Evolutionary conservation across 192 early-diverging fungal species (phyloP), one percentile per base, ranked within the genome.

Genomic region (Spinellus fusiger): DNA sequence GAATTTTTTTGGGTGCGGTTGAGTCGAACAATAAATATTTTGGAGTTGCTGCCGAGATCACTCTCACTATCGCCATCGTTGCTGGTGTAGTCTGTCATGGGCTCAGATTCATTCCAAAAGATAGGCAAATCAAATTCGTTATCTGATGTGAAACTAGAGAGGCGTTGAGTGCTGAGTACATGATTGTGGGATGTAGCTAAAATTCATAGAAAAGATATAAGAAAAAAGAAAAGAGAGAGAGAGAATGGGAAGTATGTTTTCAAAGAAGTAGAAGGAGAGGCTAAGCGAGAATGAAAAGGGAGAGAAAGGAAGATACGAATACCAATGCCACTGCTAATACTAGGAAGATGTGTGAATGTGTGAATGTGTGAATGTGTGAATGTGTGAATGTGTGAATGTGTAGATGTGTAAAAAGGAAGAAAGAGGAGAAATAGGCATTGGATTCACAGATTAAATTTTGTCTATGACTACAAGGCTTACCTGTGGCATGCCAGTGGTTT

Each of bases 61-160:
- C 59, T 61, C 9, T 31, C 28, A 18, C 28, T 61, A 15, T 44
- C 40, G 13, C 20, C 34, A 52, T n/a, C n/a, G n/a, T 34, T 50
- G 4, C 33, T 29, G 6, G 25, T 26, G 32, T 60, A 27, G 26
- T 60, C 47, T 31, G 28, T 61, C 1, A 51, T 29, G 18, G 49
- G 49, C 23, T 49, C 10, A 4, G 59, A 50, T 51, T 35, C 59
- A 52, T 61, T 61, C 22, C 59, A 33, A 35, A 32, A 61, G n/a
- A 51, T 34, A 26, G 20, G 23, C 27, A 61, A 35, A 27, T 50
- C 47, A 9, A 18, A n/a, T 51, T 66, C 22, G 10, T 51, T 40
- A 48, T 67, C 4, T n/a, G n/a, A n/a, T n/a, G n/a, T n/a, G n/a
- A n/a, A n/a, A n/a, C n/a, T n/a, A n/a, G n/a, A n/a, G n/a, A n/a